phyloP scores from a whole-genome alignment of 73 alveolate species.

The Tetrahymena thermophila region DNA sequence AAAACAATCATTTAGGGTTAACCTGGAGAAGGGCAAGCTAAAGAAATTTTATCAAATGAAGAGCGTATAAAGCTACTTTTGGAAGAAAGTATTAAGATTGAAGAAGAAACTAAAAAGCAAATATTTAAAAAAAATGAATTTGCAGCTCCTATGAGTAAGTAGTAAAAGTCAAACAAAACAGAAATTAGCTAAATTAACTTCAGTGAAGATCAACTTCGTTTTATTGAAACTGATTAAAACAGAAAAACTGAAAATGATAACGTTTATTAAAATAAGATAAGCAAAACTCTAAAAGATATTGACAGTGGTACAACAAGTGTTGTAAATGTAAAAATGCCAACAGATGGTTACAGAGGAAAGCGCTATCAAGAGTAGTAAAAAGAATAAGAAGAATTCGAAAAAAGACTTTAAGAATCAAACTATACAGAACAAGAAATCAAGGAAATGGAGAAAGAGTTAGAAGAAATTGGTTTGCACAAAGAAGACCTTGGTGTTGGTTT shows the following conservation, averaged over 20 bases:
- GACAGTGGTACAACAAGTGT: slow-evolving; percentile 29
- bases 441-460: background rate
- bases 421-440: background rate
- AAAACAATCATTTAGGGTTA: background rate
- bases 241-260: background rate
- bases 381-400: background rate
- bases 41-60: background rate
- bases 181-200: background rate
- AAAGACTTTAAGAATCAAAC: background rate
- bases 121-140: background rate
- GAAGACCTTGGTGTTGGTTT: slow-evolving; percentile 31
- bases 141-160: background rate
- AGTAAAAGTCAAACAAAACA: background rate
- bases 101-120: background rate
- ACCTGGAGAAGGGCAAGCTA: background rate
- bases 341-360: slow-evolving; percentile 18
- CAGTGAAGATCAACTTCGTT: background rate
- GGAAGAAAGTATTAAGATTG: background rate
- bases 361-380: background rate
- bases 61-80: background rate
- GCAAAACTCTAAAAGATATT: slow-evolving; percentile 15
- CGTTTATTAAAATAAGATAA: background rate
- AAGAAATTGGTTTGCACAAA: background rate
- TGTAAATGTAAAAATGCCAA: slow-evolving; percentile 24
- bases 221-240: background rate